Conservation (phyloP, 257 asterid species). For the Gardenia jasminoides region DNA sequence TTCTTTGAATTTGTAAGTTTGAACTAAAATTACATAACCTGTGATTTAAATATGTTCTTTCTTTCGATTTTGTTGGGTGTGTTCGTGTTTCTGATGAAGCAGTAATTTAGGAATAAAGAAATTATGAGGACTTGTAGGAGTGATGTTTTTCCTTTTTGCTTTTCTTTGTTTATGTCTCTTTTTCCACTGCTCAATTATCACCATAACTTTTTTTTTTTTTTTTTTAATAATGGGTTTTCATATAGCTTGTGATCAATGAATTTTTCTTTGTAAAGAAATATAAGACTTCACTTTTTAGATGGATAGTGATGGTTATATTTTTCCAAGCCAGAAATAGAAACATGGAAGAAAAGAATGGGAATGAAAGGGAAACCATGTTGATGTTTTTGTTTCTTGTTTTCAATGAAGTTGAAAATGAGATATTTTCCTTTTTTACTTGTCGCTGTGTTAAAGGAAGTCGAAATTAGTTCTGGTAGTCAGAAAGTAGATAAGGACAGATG, state of each 20-base stretch:
- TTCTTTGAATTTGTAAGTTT: not conserved
- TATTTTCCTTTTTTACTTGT: not conserved
- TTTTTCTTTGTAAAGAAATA: not conserved
- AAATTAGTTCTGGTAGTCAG: not conserved
- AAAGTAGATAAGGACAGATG: not conserved
- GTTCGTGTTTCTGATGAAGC: not conserved
- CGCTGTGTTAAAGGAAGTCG: not conserved
- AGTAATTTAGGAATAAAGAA: no score
- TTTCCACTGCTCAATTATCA: not conserved
- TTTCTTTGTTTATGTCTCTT: not conserved
- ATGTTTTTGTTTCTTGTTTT: no score
- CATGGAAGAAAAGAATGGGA: not conserved
- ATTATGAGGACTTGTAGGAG: no score
- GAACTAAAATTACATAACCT: not conserved
- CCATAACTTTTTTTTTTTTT: not conserved
- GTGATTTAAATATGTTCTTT: not conserved
- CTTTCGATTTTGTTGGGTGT: not conserved
- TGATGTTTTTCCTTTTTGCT: no score
- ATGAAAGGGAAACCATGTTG: not conserved
- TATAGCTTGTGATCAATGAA: not conserved
- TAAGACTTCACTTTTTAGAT: no score
- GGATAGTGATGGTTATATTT: not conserved
- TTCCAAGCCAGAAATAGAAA: not conserved
- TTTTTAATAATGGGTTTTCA: not conserved
- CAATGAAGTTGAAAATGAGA: not conserved